Evolutionary conservation across 192 early-diverging fungal genomes (phyloP).

Genomic region (Fimicolochytrium jonesii): DNA sequence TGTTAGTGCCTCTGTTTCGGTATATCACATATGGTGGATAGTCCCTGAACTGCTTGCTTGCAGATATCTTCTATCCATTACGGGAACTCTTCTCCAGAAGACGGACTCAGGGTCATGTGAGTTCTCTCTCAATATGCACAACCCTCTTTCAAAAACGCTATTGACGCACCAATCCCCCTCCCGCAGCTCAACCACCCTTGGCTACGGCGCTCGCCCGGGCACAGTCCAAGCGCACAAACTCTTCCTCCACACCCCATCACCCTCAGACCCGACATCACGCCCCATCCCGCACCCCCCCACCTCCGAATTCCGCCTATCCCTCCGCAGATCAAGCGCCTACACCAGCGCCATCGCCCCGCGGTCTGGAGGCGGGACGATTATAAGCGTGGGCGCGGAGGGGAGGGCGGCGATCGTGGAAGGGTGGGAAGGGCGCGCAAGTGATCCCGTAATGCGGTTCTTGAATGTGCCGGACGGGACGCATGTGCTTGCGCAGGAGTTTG

Average conservation of each 20-base stretch:
- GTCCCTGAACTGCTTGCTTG: neutral
- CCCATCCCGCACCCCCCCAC: neutral
- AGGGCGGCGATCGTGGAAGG: neutral
- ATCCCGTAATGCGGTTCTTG: neutral
- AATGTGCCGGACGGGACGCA: neutral
- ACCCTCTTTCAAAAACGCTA: neutral
- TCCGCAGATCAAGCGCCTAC: neutral
- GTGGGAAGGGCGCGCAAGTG: constrained; percentile 3
- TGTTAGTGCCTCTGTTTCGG: neutral
- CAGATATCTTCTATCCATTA: constrained; percentile 6
- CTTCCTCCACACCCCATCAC: too few relatives aligned
- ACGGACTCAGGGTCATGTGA: neutral
- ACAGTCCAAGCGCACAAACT: constrained; percentile 1
- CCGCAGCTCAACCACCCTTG: neutral
- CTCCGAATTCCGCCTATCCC: neutral
- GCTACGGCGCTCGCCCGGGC: neutral
- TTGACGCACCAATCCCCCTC: neutral
- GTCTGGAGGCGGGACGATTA: neutral
- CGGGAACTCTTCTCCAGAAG: neutral
- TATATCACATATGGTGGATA: neutral
- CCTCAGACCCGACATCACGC: too few relatives aligned
- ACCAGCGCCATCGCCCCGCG: neutral
- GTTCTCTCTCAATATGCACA: neutral
- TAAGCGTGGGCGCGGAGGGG: neutral
- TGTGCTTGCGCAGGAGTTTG: constrained; percentile 11